A percentile compares a stretch with the other conserved stretches of the same genome.
phyloP scores from a whole-genome alignment of 2,329 filamentous ascomycete genomes.

The Emergomyces pasteurianus region DNA sequence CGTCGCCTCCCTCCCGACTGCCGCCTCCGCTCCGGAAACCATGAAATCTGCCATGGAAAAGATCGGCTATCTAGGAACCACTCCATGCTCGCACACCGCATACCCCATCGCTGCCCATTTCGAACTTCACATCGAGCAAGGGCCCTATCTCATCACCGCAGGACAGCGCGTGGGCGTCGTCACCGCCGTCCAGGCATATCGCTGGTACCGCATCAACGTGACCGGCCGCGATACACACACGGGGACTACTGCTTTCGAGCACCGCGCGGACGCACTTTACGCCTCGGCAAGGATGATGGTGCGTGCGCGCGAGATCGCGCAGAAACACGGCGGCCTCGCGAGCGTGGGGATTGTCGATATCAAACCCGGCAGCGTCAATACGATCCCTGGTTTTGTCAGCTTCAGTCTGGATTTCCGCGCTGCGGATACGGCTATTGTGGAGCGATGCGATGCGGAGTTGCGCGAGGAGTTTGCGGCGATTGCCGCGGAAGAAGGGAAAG shows the following conservation, averaged over 20 bases:
- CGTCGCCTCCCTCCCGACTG: constrained; percentile 30
- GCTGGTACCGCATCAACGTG: constrained; percentile 59
- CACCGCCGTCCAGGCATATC: constrained; percentile 60
- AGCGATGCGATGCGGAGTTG: constrained; percentile 45
- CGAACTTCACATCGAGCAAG: constrained; percentile 77
- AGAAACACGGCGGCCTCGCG: constrained; percentile 48
- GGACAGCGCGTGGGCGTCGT: constrained; percentile 57
- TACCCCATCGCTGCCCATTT: constrained; percentile 66
- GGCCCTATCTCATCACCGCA: constrained; percentile 57
- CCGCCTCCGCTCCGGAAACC: constrained; percentile 45
- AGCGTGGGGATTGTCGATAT: constrained; percentile 58
- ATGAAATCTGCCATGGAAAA: constrained; percentile 58
- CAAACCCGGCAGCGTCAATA: constrained; percentile 59
- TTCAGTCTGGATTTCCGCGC: constrained; percentile 59
- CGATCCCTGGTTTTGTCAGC: constrained; percentile 54
- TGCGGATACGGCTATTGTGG: constrained; percentile 44
- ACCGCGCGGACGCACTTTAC: constrained; percentile 56
- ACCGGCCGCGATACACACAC: constrained; percentile 60
- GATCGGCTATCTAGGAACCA: constrained; percentile 56
- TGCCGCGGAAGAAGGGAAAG: constrained; percentile 44
- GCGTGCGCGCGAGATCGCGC: constrained; percentile 51
- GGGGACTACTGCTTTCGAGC: constrained; percentile 57
- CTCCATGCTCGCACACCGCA: constrained; percentile 44
- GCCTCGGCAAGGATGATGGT: constrained; percentile 57
- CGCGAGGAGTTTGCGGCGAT: constrained; percentile 48